Evolutionary conservation across 768 basidiomycete species (phyloP).

Genomic region (Phallus indusiatus): DNA sequence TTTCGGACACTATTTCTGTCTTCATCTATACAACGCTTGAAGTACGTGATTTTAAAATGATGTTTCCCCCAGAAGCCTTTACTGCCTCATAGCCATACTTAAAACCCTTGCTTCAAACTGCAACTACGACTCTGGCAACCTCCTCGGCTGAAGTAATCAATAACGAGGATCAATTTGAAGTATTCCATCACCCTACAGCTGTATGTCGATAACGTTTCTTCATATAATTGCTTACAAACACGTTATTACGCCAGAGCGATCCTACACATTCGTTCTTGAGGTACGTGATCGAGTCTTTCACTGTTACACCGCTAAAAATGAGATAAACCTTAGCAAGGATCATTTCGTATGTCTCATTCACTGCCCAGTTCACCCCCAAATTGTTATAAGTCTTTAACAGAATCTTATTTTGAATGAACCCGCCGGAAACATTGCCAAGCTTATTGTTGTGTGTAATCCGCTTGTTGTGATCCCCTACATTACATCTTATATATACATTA

Average conservation of each 20-base stretch:
- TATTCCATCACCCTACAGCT: conserved; percentile 74
- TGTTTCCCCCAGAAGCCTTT: background rate
- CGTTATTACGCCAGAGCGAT: conserved; percentile 46
- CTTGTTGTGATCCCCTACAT: background rate
- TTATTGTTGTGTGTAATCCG: conserved; percentile 45
- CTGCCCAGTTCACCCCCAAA: conserved; percentile 9
- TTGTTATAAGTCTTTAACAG: conserved; percentile 25
- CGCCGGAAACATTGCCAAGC: conserved; percentile 63
- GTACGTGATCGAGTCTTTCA: background rate
- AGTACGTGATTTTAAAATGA: conserved; percentile 26
- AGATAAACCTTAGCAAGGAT: conserved; percentile 44
- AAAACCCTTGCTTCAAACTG: conserved; percentile 66
- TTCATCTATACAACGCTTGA: conserved; percentile 83
- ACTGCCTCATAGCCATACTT: conserved; percentile 52
- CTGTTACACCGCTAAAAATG: background rate
- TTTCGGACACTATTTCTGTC: conserved; percentile 68
- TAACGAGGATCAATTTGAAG: conserved; percentile 71
- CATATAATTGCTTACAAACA: conserved; percentile 9
- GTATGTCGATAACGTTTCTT: conserved; percentile 30
- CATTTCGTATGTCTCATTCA: conserved; percentile 57
- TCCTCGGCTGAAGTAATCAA: conserved; percentile 74
- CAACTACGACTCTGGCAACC: conserved; percentile 49
- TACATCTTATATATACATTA: background rate
- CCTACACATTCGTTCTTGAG: conserved; percentile 82
- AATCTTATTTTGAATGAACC: conserved; percentile 77